phyloP scores from a whole-genome alignment of 805 yeast species.

The Yamadazyma scolyti region DNA sequence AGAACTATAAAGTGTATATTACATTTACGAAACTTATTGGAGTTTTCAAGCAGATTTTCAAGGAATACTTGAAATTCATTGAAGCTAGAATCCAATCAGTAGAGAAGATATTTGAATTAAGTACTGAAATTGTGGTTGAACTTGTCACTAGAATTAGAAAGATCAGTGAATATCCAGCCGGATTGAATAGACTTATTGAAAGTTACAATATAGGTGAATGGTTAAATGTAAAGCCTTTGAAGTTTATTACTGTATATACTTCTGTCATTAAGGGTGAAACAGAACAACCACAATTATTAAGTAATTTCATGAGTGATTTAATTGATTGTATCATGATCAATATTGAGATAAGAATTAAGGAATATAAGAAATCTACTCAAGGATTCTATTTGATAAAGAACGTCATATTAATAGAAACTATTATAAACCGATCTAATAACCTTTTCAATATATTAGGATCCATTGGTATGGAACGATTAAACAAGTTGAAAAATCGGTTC shows the following conservation, averaged over 20 bases:
- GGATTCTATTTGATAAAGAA: slow-evolving; percentile 75
- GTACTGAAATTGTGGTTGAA: slow-evolving; percentile 71
- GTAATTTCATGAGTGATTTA: slow-evolving; percentile 71
- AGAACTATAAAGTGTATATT: slow-evolving; percentile 8
- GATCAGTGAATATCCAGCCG: slow-evolving; percentile 57
- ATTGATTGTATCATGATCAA: slow-evolving; percentile 68
- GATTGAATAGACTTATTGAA: slow-evolving; percentile 48
- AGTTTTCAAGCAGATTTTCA: slow-evolving; percentile 31
- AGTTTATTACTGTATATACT: slow-evolving; percentile 41
- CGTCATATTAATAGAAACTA: slow-evolving; percentile 69
- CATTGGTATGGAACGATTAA: slow-evolving; percentile 60
- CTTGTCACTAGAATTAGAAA: slow-evolving; percentile 63
- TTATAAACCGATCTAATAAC: slow-evolving; percentile 54
- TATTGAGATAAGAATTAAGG: slow-evolving; percentile 57
- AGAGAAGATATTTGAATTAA: slow-evolving; percentile 53
- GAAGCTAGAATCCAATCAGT: slow-evolving; percentile 47
- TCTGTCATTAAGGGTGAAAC: slow-evolving; percentile 43
- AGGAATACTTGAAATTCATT: slow-evolving; percentile 54
- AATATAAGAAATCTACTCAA: slow-evolving; percentile 43
- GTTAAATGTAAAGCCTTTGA: slow-evolving; percentile 63
- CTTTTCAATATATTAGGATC: slow-evolving; percentile 53
- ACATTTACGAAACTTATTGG: slow-evolving; percentile 5
- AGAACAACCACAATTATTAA: slow-evolving; percentile 47
- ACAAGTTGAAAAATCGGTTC: slow-evolving; percentile 68
- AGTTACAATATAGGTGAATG: slow-evolving; percentile 59